Evolutionary conservation across 192 early-diverging fungal species (phyloP), one percentile per base, ranked within the genome.

Genomic region (Coemansia asiatica): DNA sequence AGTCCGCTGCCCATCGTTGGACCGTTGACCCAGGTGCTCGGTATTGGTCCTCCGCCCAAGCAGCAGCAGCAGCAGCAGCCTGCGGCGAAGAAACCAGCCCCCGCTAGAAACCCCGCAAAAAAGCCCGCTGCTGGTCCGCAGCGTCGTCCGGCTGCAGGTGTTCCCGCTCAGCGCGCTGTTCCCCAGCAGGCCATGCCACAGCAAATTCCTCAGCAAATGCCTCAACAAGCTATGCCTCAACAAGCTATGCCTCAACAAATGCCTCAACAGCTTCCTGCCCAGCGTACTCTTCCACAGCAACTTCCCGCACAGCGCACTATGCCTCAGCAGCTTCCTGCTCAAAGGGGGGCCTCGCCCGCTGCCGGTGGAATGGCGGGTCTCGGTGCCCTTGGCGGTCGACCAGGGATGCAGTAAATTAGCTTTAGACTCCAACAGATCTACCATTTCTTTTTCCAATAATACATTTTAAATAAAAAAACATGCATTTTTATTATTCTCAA

Each of bases 1-100:
- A 61, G 54, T 35, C 72, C 72, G 26, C 23, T 81, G 12, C 78
- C 78, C 0, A 4, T 81, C 4, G 56, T 81, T 25, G 78, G 78
- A 0, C 72, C 72, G 18, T 35, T 81, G 5, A 68, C 69, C 15
- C 49, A 72, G 23, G 66, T 63, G 2, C 40, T 81, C 3, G 78
- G 78, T n/a, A 66, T 75, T 40, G 2, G 44, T 0, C 68, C 47
- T 28, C 72, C 72, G 1, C 68, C 71, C 4, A 33, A 62, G 53
- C 58, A 44, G 25, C 72, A 59, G 44, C 76, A 69, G 22, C 63
- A 65, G 31, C 55, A 63, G 50, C 21, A 53, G 50, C 6, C 23
- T 15, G 9, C 55, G 7, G 55, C 55, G 18, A 56, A 56, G 25
- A 27, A 22, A 31, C 54, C 69, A 56, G 51, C 63, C 26, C 22